Percentiles rank a stretch among this genome's conserved stretches.
These are phyloP conservation scores for Phyllachora maydis DNA, from an alignment of 2,329 filamentous ascomycete species.

Conservation along the genomic window DNA sequence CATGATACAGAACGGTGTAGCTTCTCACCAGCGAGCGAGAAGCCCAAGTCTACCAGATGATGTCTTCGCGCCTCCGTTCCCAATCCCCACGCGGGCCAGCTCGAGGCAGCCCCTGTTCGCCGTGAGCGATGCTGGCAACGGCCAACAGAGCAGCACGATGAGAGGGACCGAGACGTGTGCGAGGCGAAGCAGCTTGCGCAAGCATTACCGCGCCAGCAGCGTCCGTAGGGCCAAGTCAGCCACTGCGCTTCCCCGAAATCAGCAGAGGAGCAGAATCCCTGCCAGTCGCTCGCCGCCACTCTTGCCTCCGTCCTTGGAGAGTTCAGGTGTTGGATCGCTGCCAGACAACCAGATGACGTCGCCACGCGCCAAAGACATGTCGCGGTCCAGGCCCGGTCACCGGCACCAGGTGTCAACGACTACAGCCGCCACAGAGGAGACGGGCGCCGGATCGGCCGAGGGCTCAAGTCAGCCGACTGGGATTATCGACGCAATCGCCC, in stretches of 20 bases:
- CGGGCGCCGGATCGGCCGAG: conserved; percentile 27
- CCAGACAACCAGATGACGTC: conserved; percentile 53
- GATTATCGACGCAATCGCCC: conserved; percentile 90
- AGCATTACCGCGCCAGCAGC: conserved; percentile 34
- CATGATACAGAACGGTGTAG: conserved; percentile 61
- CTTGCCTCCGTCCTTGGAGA: conserved; percentile 48
- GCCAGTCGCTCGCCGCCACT: conserved; percentile 42
- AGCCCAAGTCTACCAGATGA: conserved; percentile 44
- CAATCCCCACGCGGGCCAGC: conserved; percentile 75
- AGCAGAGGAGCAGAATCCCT: conserved; percentile 24
- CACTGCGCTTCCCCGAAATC: conserved; percentile 41
- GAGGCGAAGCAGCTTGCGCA: conserved; percentile 26
- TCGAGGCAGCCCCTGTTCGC: conserved; percentile 54
- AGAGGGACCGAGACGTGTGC: conserved; percentile 33
- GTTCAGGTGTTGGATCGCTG: conserved; percentile 50
- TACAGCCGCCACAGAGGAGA: conserved; percentile 26
- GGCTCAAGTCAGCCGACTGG: conserved; percentile 47
- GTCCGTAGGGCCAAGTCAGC: conserved; percentile 76
- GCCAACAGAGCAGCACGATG: conserved; percentile 59
- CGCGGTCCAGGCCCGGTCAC: conserved; percentile 20
- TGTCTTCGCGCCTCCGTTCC: conserved; percentile 62
- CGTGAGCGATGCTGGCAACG: conserved; percentile 47
- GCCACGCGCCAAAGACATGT: conserved; percentile 25
- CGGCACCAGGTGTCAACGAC: conserved; percentile 39
- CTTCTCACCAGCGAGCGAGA: conserved; percentile 42